A percentile compares a stretch with the other conserved stretches of the same genome.
phyloP scores from a whole-genome alignment of 2,329 filamentous ascomycete species.

The Scedosporium apiospermum region DNA sequence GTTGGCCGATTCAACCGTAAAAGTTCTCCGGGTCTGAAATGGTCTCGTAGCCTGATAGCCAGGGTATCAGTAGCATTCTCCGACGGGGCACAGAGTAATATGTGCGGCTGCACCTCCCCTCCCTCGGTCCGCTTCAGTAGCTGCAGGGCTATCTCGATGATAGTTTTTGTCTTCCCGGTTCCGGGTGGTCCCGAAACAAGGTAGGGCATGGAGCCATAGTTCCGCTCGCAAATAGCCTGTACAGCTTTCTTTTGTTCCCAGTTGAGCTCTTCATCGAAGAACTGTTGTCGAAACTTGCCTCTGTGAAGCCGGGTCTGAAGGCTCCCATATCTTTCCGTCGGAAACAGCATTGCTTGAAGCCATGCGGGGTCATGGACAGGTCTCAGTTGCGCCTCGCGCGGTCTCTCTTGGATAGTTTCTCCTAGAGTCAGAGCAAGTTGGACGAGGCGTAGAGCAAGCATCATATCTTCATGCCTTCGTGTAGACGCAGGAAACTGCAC shows the following conservation, averaged over 20 bases:
- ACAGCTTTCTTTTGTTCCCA: slow-evolving; percentile 6
- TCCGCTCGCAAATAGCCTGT: slow-evolving; percentile 1
- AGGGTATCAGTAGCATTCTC: slow-evolving; percentile 5
- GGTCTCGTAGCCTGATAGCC: background rate
- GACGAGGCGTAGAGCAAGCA: background rate
- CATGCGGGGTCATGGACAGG: background rate
- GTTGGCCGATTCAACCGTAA: slow-evolving; percentile 3
- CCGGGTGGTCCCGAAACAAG: slow-evolving; percentile 4
- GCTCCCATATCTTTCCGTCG: background rate
- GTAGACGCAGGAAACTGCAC: background rate
- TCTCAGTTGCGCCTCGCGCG: background rate
- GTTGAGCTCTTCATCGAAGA: slow-evolving; percentile 3
- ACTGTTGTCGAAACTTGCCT: background rate
- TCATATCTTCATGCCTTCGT: background rate
- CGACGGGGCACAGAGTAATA: slow-evolving; percentile 3
- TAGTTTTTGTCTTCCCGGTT: slow-evolving; percentile 4
- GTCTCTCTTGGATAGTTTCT: background rate
- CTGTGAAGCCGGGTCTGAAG: slow-evolving; percentile 1
- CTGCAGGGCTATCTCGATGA: slow-evolving; percentile 4
- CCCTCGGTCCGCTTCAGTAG: background rate
- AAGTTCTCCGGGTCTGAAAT: background rate
- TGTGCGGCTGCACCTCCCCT: background rate
- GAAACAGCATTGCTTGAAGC: slow-evolving; percentile 3
- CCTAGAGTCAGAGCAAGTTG: background rate
- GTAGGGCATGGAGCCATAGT: slow-evolving; percentile 4